Base-by-base conservation (phyloP, 2,329 filamentous ascomycete genomes). In the Aspergillus sp. region DNA sequence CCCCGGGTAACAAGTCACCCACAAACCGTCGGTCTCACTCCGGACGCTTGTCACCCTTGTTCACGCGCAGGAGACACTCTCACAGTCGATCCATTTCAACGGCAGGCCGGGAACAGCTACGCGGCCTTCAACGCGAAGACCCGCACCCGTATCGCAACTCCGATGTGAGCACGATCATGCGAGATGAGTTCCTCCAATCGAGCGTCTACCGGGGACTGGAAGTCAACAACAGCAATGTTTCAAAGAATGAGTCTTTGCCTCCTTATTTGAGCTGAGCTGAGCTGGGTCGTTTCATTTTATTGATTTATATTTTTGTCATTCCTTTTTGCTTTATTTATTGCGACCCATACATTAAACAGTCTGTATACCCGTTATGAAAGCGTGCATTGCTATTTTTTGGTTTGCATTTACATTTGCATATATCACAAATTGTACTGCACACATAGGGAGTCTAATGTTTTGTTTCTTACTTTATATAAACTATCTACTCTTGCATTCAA, bases 101-200 rank as follows among this genome's bases (percentile, higher is more conserved):
- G 1, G 48, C 44, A 4, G 61, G 59, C 6, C 47, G 60, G 8
- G 61, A 65, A 38, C 59, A 63, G 39, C 43, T 62, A 13, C 61
- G 57, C 26, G 61, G 63, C 11, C 48, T 67, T 4, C 54, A 59
- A 8, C 60, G 64, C 13, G 63, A 66, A 43, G 62, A 66, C 11
- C 43, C 62, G 37, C 53, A 54, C 33, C 64, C 54, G 40, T 67
- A 67, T 46, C 62, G 63, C 33, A 66, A 66, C 41, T 64, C 63
- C n/a, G 65, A 68, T 46, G 52, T 68, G 12, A 66, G 62, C 44
- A 44, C 53, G 10, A 60, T 61, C 33, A 59, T 64, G 59, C 49
- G 58, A 27, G 64, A 66, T 6, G 63, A 64, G 28, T 65, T 67
- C 28, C 34, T 63, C 5, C 52, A 58, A 27, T 59, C 60, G 27